Percentiles rank a stretch among this genome's conserved stretches.
phyloP scores from a whole-genome alignment of 495 filamentous ascomycete species.

The Annulohypoxylon bovei region DNA sequence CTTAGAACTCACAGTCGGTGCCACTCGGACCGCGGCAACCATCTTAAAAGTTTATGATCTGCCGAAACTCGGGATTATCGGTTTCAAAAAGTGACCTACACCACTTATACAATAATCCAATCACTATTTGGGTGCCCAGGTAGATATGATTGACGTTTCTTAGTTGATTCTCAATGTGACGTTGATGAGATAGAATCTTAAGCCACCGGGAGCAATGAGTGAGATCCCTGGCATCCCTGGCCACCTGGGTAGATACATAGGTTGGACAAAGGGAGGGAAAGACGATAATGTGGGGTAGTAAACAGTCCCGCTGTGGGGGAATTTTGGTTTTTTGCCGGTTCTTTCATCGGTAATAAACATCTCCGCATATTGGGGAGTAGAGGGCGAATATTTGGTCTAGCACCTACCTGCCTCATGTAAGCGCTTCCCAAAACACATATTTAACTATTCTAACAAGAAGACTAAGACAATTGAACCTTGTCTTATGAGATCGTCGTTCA shows the following conservation, averaged over 20 bases:
- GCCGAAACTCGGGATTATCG: background rate
- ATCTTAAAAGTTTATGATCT: conserved; percentile 49
- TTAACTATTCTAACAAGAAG: background rate
- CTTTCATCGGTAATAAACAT: conserved; percentile 24
- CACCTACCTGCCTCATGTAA: background rate
- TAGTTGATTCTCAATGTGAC: background rate
- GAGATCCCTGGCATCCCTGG: background rate
- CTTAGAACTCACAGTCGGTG: conserved; percentile 57
- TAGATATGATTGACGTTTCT: background rate
- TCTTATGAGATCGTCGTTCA: background rate
- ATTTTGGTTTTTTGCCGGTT: conserved; percentile 6
- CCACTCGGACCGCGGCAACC: conserved; percentile 66
- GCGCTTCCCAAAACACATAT: background rate
- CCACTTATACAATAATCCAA: background rate
- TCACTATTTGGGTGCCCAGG: background rate
- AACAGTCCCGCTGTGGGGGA: conserved; percentile 37
- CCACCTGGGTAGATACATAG: background rate
- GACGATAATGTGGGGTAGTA: conserved; percentile 31
- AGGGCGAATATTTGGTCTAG: conserved; percentile 11
- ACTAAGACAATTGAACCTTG: background rate
- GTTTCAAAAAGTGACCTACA: background rate
- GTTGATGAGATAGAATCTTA: background rate
- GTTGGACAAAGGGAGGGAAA: conserved; percentile 11
- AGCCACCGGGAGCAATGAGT: background rate
- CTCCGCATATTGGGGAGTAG: conserved; percentile 18